Evolutionary conservation across 2,329 filamentous ascomycete species (phyloP), one percentile per base, ranked within the genome.

Genomic region (Fusarium cyanostomum): DNA sequence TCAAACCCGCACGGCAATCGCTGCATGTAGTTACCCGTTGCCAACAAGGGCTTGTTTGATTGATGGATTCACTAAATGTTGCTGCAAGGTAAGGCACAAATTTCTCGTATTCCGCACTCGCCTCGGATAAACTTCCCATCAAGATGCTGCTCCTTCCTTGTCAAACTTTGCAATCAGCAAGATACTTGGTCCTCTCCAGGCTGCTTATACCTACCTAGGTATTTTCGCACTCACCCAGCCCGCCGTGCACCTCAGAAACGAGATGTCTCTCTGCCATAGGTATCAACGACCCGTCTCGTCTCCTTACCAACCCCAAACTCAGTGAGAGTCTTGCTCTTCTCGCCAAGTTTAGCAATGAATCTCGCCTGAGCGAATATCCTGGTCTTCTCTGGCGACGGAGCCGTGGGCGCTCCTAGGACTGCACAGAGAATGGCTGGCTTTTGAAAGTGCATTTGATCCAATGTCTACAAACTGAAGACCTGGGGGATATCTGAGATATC

Each of bases 1-100:
- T 49, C 30, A 44, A 54, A 48, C 62, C 50, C 33, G 57, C 53
- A 48, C 62, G 63, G 51, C 58, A 62, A 35, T 55, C 49, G 24
- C 44, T 52, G 28, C 44, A 52, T 39, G 53, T 34, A 12, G 41
- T 50, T 66, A 49, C 58, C 62, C 62, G 53, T 59, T 28, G 16
- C 49, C 15, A 52, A 21, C 34, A 43, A 49, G 16, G 37, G 37
- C 38, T 30, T 51, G 37, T 31, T 45, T 62, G 45, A 52, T 55
- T 61, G 35, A 52, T 64, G 51, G 37, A 53, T 44, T 53, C 27
- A n/a, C 21, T 46, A 30, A 34, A 49, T 54, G 26, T 24, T 48
- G 31, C 57, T 53, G 48, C 48, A 62, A 50, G 43, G 11, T 44
- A 37, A 35, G 35, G 48, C 31, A 35, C 43, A 15, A 24, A 24